Percentiles rank a stretch among this genome's conserved stretches.
Evolutionary conservation across 805 yeast genomes (phyloP).

Genomic region (Wickerhamiella siamensis): DNA sequence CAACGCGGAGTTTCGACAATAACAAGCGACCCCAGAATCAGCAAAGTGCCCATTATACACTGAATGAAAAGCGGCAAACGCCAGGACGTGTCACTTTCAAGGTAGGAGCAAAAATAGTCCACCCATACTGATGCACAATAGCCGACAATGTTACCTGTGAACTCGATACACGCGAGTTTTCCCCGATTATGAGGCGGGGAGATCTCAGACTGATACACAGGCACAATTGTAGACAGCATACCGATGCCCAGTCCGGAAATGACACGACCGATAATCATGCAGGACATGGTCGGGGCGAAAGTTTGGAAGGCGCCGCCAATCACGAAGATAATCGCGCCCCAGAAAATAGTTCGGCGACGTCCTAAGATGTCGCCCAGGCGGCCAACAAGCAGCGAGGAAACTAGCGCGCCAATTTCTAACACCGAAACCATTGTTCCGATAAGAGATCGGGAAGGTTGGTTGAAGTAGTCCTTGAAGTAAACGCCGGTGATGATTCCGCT

Average conservation of each 20-base stretch:
- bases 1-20: constrained; percentile 86
- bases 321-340: constrained; percentile 66
- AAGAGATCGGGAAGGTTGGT: constrained; percentile 56
- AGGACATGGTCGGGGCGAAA: constrained; percentile 36
- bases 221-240: constrained; percentile 66
- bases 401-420: constrained; percentile 73
- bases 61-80: constrained; percentile 66
- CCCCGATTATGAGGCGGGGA: constrained; percentile 82
- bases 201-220: constrained; percentile 78
- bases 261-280: constrained; percentile 60
- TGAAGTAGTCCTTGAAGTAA: constrained; percentile 53
- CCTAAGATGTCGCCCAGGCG: constrained; percentile 66
- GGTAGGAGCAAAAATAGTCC: constrained; percentile 58
- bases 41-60: constrained; percentile 52
- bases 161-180: constrained; percentile 70
- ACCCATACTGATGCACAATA: constrained; percentile 79
- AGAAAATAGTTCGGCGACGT: constrained; percentile 59
- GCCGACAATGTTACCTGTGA: constrained; percentile 74
- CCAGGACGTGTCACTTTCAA: constrained; percentile 55
- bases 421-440: constrained; percentile 83
- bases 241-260: constrained; percentile 84
- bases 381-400: constrained; percentile 68
- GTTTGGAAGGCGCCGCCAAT: constrained; percentile 69
- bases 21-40: constrained; percentile 60
- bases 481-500: constrained; percentile 69